Evolutionary conservation across 441 rosid species (phyloP).

Genomic region (Jatropha multifida): DNA sequence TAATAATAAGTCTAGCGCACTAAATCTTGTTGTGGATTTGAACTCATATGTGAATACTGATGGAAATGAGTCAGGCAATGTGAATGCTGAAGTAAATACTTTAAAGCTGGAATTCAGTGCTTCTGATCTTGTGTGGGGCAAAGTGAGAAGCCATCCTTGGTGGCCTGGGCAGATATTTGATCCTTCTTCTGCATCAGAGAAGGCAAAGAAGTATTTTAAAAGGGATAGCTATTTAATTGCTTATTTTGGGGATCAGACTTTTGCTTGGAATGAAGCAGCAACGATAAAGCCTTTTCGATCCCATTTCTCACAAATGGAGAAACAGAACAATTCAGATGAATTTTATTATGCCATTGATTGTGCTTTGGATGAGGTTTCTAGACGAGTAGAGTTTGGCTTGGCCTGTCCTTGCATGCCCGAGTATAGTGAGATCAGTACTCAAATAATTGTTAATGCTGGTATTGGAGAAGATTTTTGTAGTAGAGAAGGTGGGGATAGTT

Average conservation of each 20-base stretch:
- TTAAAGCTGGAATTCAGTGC: slow-evolving; percentile 32
- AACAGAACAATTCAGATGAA: slow-evolving; percentile 49
- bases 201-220: slow-evolving; percentile 61
- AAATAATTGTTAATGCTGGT: slow-evolving; percentile 63
- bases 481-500: slow-evolving; percentile 49
- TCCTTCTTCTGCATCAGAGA: slow-evolving; percentile 49
- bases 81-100: slow-evolving; percentile 14
- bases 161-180: slow-evolving; percentile 89
- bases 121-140: slow-evolving; percentile 83
- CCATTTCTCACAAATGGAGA: slow-evolving; percentile 60
- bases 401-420: slow-evolving; percentile 68
- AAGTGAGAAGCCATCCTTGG: slow-evolving; percentile 92
- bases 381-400: slow-evolving; percentile 69
- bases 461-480: slow-evolving; percentile 44
- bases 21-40: slow-evolving; percentile 34
- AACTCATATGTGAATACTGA: slow-evolving; percentile 23
- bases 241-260: slow-evolving; percentile 72
- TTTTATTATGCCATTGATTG: slow-evolving; percentile 62
- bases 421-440: slow-evolving; percentile 42
- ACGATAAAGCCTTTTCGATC: slow-evolving; percentile 60
- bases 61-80: slow-evolving; percentile 24
- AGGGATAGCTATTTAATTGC: slow-evolving; percentile 59
- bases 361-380: slow-evolving; percentile 72
- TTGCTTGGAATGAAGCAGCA: slow-evolving; percentile 72
- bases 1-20: slow-evolving; percentile 14